Percentiles rank a stretch among this genome's conserved stretches.
phyloP scores from a whole-genome alignment of 345 rosid species.

The Bruguiera parviflora region DNA sequence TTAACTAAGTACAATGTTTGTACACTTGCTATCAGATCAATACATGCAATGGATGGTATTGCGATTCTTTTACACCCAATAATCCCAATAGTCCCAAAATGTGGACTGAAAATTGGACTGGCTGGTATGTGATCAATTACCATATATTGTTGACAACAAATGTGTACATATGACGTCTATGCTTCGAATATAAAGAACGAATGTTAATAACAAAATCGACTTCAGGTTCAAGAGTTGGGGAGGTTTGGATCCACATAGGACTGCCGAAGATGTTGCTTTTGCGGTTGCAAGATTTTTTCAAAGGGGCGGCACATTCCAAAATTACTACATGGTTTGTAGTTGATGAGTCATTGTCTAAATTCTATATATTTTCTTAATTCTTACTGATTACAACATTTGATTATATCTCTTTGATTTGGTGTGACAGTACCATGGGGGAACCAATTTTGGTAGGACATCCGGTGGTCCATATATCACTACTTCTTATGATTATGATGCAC shows the following conservation, averaged over 20 bases:
- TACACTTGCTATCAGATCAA: slow-evolving; percentile 28
- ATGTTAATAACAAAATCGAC: too few species aligned
- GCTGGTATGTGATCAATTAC: slow-evolving; percentile 39
- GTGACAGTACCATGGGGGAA: slow-evolving; percentile 66
- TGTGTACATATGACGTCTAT: too few species aligned
- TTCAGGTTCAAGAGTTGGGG: slow-evolving; percentile 60
- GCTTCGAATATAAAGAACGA: too few species aligned
- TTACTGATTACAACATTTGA: neutral
- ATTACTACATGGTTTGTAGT: slow-evolving; percentile 57
- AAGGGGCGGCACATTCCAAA: slow-evolving; percentile 53
- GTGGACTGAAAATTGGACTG: slow-evolving; percentile 77
- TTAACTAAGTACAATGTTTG: neutral
- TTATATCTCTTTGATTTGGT: neutral
- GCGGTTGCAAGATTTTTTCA: slow-evolving; percentile 57
- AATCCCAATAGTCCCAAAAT: slow-evolving; percentile 44
- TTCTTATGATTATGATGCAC: slow-evolving; percentile 59
- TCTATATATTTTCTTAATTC: neutral
- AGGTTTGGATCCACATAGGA: slow-evolving; percentile 46
- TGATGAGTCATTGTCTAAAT: neutral
- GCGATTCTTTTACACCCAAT: slow-evolving; percentile 39
- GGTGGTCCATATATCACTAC: slow-evolving; percentile 74
- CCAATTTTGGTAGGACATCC: slow-evolving; percentile 53
- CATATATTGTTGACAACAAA: too few species aligned
- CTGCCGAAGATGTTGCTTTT: slow-evolving; percentile 59
- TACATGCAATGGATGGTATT: slow-evolving; percentile 57